A percentile compares a stretch with the other conserved stretches of the same genome.
Conservation (phyloP, 2,329 filamentous ascomycete genomes). For the Triangularia setosa region DNA sequence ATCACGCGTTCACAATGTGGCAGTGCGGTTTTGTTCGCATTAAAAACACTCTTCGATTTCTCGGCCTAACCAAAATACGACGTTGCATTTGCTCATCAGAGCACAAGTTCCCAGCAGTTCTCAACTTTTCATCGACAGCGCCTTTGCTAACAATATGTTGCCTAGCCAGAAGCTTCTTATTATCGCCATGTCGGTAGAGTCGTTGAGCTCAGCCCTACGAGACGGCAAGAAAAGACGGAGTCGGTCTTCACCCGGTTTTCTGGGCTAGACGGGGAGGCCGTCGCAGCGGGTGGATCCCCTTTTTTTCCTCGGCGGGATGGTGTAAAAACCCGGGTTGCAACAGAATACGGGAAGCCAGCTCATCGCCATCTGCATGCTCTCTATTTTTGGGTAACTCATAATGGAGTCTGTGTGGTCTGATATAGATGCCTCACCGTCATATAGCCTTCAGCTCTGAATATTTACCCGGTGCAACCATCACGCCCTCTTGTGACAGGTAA, state of each 20-base stretch:
- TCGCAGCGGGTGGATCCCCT: not conserved
- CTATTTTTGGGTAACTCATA: not conserved
- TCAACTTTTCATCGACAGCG: not conserved
- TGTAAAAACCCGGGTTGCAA: not conserved
- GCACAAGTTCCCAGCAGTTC: not conserved
- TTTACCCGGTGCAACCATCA: not conserved
- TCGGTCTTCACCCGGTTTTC: not conserved
- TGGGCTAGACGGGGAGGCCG: not conserved
- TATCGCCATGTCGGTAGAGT: not conserved
- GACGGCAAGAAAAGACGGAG: not conserved
- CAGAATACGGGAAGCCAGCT: not conserved
- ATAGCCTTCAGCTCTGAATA: not conserved
- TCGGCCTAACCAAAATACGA: not conserved
- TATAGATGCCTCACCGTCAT: not conserved
- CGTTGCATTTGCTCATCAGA: not conserved
- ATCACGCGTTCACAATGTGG: not conserved
- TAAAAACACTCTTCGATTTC: not conserved
- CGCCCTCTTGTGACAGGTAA: not conserved
- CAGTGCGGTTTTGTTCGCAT: not conserved
- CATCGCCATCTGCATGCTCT: not conserved
- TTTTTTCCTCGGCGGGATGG: not conserved
- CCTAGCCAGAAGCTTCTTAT: not conserved
- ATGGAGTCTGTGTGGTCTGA: not conserved
- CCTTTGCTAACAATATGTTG: not conserved
- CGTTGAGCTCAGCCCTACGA: not conserved